These are phyloP conservation scores for Curvularia eragrostidis DNA, from an alignment of 2,329 filamentous ascomycete genomes.

Conservation along the genomic window DNA sequence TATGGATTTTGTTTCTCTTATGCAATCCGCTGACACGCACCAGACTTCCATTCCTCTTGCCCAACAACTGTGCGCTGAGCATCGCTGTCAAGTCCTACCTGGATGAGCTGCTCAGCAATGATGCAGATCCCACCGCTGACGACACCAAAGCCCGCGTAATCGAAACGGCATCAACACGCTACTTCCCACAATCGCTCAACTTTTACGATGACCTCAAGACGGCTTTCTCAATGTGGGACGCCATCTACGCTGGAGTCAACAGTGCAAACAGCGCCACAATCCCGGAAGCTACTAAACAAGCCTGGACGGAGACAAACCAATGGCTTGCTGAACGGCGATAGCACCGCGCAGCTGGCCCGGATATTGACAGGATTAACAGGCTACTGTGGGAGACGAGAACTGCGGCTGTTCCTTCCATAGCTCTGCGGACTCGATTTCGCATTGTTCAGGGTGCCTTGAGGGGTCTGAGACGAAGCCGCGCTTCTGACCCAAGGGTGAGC, in stretches of 20 bases:
- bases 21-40: constrained; percentile 13
- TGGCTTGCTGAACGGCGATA: constrained; percentile 58
- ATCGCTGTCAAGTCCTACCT: constrained; percentile 82
- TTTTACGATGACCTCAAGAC: constrained; percentile 64
- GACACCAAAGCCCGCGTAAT: constrained; percentile 59
- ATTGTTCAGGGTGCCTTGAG: background rate
- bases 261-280: constrained; percentile 55
- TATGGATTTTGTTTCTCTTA: constrained; percentile 34
- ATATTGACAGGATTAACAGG: too few species aligned
- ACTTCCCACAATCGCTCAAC: constrained; percentile 67
- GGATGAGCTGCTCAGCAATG: constrained; percentile 69
- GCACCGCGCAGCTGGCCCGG: background rate
- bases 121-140: constrained; percentile 60
- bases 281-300: constrained; percentile 55
- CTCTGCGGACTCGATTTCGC: background rate
- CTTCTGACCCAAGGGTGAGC: background rate
- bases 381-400: background rate
- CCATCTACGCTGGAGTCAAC: constrained; percentile 66
- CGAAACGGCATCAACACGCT: constrained; percentile 61
- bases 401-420: background rate
- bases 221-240: constrained; percentile 70
- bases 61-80: constrained; percentile 76
- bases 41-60: constrained; percentile 69
- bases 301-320: constrained; percentile 66
- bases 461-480: background rate